A percentile compares a stretch with the other conserved stretches of the same genome.
These are phyloP conservation scores for Verticillium alfalfae DNA, from an alignment of 2,329 filamentous ascomycete species.

Conservation along the genomic window DNA sequence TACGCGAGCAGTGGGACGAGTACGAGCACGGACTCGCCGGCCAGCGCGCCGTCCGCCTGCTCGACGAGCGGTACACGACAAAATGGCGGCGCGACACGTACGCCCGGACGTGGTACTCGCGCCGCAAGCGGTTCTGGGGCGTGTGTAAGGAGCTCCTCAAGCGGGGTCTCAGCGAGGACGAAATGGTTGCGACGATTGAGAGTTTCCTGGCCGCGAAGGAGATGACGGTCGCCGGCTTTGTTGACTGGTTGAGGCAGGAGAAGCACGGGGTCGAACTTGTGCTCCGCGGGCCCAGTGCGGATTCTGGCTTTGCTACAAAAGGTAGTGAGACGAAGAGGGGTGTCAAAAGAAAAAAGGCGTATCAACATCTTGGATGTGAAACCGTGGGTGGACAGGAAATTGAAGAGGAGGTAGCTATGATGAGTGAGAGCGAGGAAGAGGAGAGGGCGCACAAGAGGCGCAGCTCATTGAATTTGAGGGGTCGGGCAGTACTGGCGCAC, in stretches of 20 bases:
- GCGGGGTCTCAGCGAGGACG: conserved; percentile 2
- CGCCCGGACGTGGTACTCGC: conserved; percentile 8
- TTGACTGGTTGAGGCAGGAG: conserved; percentile 1
- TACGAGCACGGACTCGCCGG: conserved; percentile 5
- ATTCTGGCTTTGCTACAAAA: too few relatives aligned
- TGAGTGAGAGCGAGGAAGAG: not conserved
- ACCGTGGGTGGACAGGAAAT: not conserved
- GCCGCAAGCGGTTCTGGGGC: conserved; percentile 9
- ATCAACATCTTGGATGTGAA: not conserved
- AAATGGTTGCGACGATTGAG: conserved; percentile 4
- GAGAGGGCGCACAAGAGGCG: not conserved
- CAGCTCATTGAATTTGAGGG: not conserved
- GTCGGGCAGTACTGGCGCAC: not conserved
- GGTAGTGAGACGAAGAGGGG: not conserved
- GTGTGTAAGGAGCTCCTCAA: conserved; percentile 4
- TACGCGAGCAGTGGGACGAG: conserved; percentile 11
- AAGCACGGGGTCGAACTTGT: not conserved
- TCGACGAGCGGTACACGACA: conserved; percentile 6
- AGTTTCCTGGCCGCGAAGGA: not conserved
- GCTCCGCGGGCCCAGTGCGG: not conserved
- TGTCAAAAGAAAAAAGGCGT: not conserved
- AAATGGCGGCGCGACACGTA: conserved; percentile 7
- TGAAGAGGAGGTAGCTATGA: not conserved
- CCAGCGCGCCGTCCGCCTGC: conserved; percentile 4
- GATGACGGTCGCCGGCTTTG: conserved; percentile 1